phyloP scores from a whole-genome alignment of 2,329 filamentous ascomycete genomes.

The Xylariomycetidae sp. region DNA sequence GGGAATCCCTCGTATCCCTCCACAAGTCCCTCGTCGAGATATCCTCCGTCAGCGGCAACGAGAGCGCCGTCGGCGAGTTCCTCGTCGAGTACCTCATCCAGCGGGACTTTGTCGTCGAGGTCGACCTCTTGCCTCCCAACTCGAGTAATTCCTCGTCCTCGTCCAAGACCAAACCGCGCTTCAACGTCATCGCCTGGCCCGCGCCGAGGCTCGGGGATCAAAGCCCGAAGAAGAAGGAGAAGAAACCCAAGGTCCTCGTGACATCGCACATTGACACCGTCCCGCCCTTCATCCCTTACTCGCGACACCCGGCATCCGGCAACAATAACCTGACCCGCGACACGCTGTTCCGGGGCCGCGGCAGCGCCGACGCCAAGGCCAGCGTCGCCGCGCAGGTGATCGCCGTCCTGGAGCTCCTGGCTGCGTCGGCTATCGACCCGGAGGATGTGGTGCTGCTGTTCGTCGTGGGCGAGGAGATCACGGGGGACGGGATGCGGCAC shows the following conservation, averaged over 20 bases:
- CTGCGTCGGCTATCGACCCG: constrained; percentile 31
- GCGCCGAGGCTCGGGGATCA: no score
- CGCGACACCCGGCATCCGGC: constrained; percentile 38
- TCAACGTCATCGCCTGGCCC: constrained; percentile 72
- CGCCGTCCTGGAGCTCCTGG: constrained; percentile 55
- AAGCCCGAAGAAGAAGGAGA: constrained; percentile 34
- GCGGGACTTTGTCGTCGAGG: constrained; percentile 38
- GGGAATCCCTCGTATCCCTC: constrained; percentile 58
- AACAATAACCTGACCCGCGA: constrained; percentile 38
- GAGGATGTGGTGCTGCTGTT: constrained; percentile 58
- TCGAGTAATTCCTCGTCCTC: constrained; percentile 27
- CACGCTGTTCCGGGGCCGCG: constrained; percentile 64
- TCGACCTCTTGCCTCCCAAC: constrained; percentile 35
- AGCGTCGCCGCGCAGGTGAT: constrained; percentile 69
- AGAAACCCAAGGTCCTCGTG: constrained; percentile 57
- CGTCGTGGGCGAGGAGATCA: constrained; percentile 78
- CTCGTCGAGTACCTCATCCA: constrained; percentile 60
- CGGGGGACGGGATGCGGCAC: constrained; percentile 72
- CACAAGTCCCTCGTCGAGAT: constrained; percentile 73
- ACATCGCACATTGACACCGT: constrained; percentile 81
- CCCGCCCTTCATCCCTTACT: constrained; percentile 68
- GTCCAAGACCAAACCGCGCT: constrained; percentile 38
- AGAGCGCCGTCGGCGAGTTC: constrained; percentile 64
- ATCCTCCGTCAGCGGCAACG: constrained; percentile 66
- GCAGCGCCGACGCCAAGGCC: constrained; percentile 68